Conservation (phyloP, 495 filamentous ascomycete species). For the Usnea hakonensis region DNA sequence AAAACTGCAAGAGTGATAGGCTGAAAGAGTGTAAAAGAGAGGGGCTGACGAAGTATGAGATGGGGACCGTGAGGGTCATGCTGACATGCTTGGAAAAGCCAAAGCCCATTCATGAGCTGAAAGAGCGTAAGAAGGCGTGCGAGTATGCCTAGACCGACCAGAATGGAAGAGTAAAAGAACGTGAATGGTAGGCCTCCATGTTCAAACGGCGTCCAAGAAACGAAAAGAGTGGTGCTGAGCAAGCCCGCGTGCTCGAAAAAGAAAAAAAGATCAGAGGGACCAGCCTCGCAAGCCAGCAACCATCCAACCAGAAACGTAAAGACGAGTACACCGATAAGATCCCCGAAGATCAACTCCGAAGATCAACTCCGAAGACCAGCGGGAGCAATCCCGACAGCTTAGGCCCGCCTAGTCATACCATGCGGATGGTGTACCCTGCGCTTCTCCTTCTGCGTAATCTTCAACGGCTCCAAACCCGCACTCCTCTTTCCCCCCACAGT, state of each 20-base stretch:
- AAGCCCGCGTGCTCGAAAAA: neutral
- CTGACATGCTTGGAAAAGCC: too few relatives aligned
- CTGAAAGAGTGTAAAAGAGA: too few relatives aligned
- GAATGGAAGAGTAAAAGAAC: neutral
- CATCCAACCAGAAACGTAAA: neutral
- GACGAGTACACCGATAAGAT: neutral
- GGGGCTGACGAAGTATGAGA: too few relatives aligned
- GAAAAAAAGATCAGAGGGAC: neutral
- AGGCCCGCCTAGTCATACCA: neutral
- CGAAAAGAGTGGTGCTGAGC: neutral
- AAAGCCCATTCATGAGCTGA: neutral
- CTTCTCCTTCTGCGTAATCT: neutral
- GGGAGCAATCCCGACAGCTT: too few relatives aligned
- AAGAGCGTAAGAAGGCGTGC: neutral
- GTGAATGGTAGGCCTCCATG: neutral
- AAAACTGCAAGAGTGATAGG: neutral
- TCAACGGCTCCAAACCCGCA: neutral
- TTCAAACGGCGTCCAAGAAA: neutral
- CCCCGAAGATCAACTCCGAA: too few relatives aligned
- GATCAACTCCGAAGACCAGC: too few relatives aligned
- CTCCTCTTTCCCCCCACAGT: neutral
- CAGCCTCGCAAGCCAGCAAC: neutral
- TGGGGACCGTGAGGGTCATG: too few relatives aligned
- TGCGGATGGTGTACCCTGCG: neutral
- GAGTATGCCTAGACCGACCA: neutral